Evolutionary conservation across 176 grass and related monocot species (phyloP).

Genomic region (Eremochloa ophiuroides): DNA sequence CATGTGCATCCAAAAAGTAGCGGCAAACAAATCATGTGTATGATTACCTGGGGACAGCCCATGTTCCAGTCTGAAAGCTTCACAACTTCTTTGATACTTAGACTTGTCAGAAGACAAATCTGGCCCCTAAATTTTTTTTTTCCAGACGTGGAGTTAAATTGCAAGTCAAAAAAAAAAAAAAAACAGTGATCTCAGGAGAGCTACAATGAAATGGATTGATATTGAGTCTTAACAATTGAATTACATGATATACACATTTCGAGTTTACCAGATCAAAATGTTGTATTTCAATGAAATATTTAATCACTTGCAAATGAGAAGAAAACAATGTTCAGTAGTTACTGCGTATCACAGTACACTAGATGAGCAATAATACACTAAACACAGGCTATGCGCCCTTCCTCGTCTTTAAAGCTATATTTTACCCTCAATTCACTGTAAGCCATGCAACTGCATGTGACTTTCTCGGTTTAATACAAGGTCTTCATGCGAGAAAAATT

Average conservation of each 20-base stretch:
- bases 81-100: constrained; percentile 49
- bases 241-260: constrained; percentile 11
- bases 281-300: not conserved
- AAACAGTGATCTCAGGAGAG: not conserved
- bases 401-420: not conserved
- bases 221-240: constrained; percentile 10
- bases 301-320: not conserved
- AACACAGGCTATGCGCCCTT: not conserved
- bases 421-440: not conserved
- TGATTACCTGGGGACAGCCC: constrained; percentile 63
- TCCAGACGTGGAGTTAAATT: constrained; percentile 25
- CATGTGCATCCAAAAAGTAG: not conserved
- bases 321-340: not conserved
- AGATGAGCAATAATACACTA: not conserved
- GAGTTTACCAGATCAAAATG: constrained; percentile 5
- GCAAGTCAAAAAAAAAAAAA: constrained; percentile 2
- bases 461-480: not conserved
- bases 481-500: constrained; percentile 17
- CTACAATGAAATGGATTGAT: not conserved
- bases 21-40: not conserved
- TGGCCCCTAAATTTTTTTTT: constrained; percentile 24
- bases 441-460: not conserved
- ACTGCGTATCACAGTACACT: not conserved
- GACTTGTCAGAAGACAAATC: constrained; percentile 45
- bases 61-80: constrained; percentile 65